These are phyloP conservation scores for Akanthomyces uredinophilus DNA, from an alignment of 2,329 filamentous ascomycete species.

Conservation along the genomic window DNA sequence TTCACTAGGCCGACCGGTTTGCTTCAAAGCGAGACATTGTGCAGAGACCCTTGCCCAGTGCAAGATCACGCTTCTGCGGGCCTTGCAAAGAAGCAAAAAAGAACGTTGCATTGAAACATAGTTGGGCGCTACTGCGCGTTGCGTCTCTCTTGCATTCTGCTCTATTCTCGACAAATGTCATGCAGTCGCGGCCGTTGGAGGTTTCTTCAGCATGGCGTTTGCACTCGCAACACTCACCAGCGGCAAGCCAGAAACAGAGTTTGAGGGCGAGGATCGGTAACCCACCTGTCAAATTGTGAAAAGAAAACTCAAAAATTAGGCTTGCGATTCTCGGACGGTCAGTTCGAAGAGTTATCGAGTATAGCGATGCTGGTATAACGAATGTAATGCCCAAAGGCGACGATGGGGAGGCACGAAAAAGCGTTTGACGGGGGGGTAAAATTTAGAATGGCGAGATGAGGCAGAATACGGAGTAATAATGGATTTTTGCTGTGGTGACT, in stretches of 20 bases:
- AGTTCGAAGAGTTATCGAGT: background rate
- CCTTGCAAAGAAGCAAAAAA: background rate
- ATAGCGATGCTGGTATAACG: background rate
- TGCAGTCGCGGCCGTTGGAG: background rate
- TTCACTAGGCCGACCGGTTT: background rate
- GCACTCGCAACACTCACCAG: background rate
- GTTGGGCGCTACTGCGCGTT: background rate
- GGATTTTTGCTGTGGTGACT: background rate
- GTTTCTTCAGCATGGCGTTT: background rate
- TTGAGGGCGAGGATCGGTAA: background rate
- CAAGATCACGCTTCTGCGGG: background rate
- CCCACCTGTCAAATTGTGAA: constrained; percentile 12
- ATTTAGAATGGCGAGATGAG: background rate
- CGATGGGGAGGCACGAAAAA: background rate
- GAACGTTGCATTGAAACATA: background rate
- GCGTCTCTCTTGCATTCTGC: background rate
- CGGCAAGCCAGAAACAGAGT: background rate
- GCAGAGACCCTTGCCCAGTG: background rate
- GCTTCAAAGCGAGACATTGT: background rate
- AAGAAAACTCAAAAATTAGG: background rate
- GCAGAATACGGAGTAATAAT: background rate
- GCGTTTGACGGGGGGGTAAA: background rate
- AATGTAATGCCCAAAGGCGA: constrained; percentile 2
- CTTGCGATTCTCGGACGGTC: background rate
- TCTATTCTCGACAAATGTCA: background rate